phyloP scores from a whole-genome alignment of 257 asterid genomes.

The Ilex aquifolium region DNA sequence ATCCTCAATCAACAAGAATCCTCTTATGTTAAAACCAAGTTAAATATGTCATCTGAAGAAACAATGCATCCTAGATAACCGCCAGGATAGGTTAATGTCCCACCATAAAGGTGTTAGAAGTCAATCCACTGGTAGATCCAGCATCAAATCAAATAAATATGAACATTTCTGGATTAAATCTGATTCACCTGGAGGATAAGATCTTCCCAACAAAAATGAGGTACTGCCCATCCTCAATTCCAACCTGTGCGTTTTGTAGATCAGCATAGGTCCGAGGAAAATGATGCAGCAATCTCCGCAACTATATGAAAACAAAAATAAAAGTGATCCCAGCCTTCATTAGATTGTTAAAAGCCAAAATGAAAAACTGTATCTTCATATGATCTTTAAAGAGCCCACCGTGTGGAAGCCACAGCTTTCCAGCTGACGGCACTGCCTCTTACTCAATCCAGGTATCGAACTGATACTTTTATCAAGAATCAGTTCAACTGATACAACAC shows the following conservation, averaged over 20 bases:
- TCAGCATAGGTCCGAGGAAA: constrained; percentile 97
- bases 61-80: not conserved
- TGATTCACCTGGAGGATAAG: constrained; percentile 62
- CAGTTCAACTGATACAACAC: constrained; percentile 39
- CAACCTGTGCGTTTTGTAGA: constrained; percentile 79
- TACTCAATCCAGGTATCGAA: constrained; percentile 64
- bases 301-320: constrained; percentile 43
- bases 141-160: not conserved
- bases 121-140: not conserved
- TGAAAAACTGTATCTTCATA: constrained; percentile 6
- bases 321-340: constrained; percentile 11
- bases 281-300: constrained; percentile 84
- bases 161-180: not conserved
- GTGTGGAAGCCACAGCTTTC: constrained; percentile 82
- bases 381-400: constrained; percentile 32
- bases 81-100: no score
- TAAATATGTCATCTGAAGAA: not conserved
- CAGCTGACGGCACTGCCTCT: constrained; percentile 53
- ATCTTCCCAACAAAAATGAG: constrained; percentile 77
- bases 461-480: constrained; percentile 59
- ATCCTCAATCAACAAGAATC: not conserved
- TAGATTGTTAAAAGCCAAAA: constrained; percentile 17
- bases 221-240: constrained; percentile 83
- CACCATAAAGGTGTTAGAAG: no score
- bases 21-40: not conserved